Evolutionary conservation across 2,329 filamentous ascomycete species (phyloP).

Genomic region (Aureobasidium sp.): DNA sequence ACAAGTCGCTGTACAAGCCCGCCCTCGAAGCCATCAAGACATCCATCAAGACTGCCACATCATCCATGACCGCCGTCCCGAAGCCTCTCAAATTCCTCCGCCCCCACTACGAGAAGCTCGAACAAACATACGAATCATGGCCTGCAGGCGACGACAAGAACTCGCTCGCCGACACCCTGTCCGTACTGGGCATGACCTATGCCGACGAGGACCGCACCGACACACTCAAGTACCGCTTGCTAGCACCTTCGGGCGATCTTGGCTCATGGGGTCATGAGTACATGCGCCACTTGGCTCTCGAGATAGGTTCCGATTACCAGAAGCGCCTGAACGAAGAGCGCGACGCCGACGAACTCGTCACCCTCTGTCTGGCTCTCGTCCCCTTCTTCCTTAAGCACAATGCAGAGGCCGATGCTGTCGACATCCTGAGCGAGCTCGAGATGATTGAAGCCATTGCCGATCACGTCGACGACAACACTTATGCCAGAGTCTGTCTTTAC

Average conservation of each 20-base stretch:
- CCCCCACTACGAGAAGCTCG: slow-evolving; percentile 88
- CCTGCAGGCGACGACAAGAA: slow-evolving; percentile 70
- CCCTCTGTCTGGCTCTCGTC: slow-evolving; percentile 76
- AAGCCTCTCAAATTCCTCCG: slow-evolving; percentile 97
- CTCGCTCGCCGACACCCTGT: slow-evolving; percentile 87
- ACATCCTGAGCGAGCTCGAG: slow-evolving; percentile 93
- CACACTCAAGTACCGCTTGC: slow-evolving; percentile 88
- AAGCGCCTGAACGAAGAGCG: slow-evolving; percentile 82
- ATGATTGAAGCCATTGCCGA: slow-evolving; percentile 88
- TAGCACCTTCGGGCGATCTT: slow-evolving; percentile 86
- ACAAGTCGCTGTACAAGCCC: slow-evolving; percentile 81
- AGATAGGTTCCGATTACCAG: slow-evolving; percentile 91
- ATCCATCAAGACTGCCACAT: slow-evolving; percentile 98
- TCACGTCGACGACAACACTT: slow-evolving; percentile 91
- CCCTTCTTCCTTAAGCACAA: slow-evolving; percentile 96
- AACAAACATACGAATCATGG: slow-evolving; percentile 86
- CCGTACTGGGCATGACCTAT: slow-evolving; percentile 97
- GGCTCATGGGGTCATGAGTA: slow-evolving; percentile 99
- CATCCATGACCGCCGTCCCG: slow-evolving; percentile 97
- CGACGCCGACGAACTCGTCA: slow-evolving; percentile 72
- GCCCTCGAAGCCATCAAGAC: slow-evolving; percentile 95
- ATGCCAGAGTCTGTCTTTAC: slow-evolving; percentile 86
- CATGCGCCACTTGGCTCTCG: slow-evolving; percentile 86
- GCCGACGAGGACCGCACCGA: slow-evolving; percentile 86
- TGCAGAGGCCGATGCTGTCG: slow-evolving; percentile 94